Base-by-base conservation (phyloP, 352 stramenopile genomes). In the Globisporangium paroecandrum region DNA sequence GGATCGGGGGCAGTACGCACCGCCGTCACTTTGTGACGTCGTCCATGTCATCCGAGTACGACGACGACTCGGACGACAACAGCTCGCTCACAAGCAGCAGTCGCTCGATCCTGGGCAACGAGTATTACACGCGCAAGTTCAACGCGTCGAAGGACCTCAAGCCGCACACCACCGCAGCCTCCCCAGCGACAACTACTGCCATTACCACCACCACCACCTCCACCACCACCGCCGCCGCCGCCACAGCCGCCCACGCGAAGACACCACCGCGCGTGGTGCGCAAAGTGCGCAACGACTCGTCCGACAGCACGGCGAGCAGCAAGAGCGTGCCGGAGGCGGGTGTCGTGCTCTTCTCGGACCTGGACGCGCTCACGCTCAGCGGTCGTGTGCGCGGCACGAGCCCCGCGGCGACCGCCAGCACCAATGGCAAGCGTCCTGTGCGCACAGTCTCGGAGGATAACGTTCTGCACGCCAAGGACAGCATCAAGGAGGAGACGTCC, bases 281-380 rank as follows among this genome's bases (percentile, higher is more conserved):
- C 43, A 91, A 89, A 62, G 66, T 72, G 56, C 78, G 77, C 13
- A 76, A 72, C n/a, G 73, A 71, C 53, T 90, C 83, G 29, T 72
- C 66, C 15, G 77, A 87, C 22, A 83, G 73, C 38, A 74, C 41
- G 47, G 55, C 53, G 12, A 83, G 76, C 51, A 66, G 68, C 41
- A 73, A 71, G 29, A 87, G 77, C 25, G 58, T 64, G 1, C 72
- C 75, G n/a, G 64, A 69, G 15, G 64, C 46, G 4, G 82, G 84
- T 34, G 69, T 92, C 8, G 75, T 92, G 64, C 65, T 92, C 62
- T 64, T 92, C 41, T 87, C 81, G 27, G 84, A 92, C 38, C 68
- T 90, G 29, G 84, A 92, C 29, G 77, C 73, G 55, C 65, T 89
- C 25, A 87, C 84, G 43, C 75, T 92, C 38, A 81, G 80, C n/a